phyloP scores from a whole-genome alignment of 495 filamentous ascomycete genomes.

The Penicillium malachiteum region DNA sequence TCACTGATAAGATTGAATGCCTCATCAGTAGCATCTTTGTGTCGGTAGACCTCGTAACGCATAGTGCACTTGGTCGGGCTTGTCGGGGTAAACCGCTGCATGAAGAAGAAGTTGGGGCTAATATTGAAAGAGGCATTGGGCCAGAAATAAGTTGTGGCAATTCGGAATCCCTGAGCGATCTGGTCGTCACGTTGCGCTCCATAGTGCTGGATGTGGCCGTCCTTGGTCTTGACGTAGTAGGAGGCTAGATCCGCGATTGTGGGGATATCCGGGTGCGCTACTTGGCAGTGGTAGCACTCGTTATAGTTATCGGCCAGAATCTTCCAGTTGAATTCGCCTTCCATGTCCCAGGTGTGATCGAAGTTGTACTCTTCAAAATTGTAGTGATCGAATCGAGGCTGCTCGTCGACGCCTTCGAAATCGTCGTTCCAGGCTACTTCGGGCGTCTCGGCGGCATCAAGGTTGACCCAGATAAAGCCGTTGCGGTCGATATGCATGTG shows the following conservation, averaged over 20 bases:
- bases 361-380: conserved; percentile 47
- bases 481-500: conserved; percentile 45
- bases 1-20: conserved; percentile 41
- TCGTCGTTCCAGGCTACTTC: conserved; percentile 43
- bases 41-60: conserved; percentile 49
- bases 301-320: conserved; percentile 51
- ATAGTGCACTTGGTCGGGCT: conserved; percentile 36
- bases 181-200: conserved; percentile 37
- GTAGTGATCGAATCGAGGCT: conserved; percentile 40
- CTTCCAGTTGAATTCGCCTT: conserved; percentile 52
- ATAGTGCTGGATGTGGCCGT: conserved; percentile 40
- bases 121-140: conserved; percentile 46
- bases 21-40: conserved; percentile 45
- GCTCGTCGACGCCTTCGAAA: conserved; percentile 40
- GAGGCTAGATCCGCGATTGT: conserved; percentile 40
- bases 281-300: conserved; percentile 52
- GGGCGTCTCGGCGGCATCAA: conserved; percentile 35
- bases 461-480: conserved; percentile 51
- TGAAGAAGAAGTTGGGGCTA: conserved; percentile 50
- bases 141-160: conserved; percentile 44
- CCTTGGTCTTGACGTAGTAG: conserved; percentile 43
- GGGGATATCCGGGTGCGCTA: conserved; percentile 47
- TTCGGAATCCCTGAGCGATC: conserved; percentile 31
- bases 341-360: conserved; percentile 49
- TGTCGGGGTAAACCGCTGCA: conserved; percentile 44